Evolutionary conservation across 768 basidiomycete genomes (phyloP).

Genomic region (Clathrus columnatus): DNA sequence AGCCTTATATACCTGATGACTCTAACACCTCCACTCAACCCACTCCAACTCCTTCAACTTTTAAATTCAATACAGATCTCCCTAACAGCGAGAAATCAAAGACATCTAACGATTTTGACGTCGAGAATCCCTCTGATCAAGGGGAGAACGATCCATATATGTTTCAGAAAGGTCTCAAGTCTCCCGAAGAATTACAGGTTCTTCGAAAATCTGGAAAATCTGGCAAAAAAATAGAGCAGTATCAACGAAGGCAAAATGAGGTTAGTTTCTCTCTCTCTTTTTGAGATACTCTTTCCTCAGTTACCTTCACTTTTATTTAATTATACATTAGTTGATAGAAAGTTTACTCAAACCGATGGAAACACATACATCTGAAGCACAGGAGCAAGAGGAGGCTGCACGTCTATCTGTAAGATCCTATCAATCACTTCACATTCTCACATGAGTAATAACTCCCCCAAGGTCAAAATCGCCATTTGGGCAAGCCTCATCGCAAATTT

Average conservation of each 20-base stretch:
- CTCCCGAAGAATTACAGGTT: slow-evolving; percentile 53
- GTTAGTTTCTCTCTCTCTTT: slow-evolving; percentile 34
- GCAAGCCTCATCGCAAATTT: slow-evolving; percentile 77
- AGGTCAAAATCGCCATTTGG: slow-evolving; percentile 87
- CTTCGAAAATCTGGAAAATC: slow-evolving; percentile 47
- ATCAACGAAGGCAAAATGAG: slow-evolving; percentile 65
- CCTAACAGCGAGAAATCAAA: not conserved
- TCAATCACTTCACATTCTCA: not conserved
- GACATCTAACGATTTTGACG: not conserved
- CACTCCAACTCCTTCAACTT: not conserved
- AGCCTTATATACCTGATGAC: not conserved
- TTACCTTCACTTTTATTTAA: slow-evolving; percentile 11
- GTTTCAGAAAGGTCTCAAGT: slow-evolving; percentile 50
- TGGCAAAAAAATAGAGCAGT: slow-evolving; percentile 56
- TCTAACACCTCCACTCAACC: not conserved
- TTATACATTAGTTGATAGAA: slow-evolving; percentile 56
- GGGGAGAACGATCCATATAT: slow-evolving; percentile 50
- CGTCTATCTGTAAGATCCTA: slow-evolving; percentile 64
- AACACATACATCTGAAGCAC: slow-evolving; percentile 77
- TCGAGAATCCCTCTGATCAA: not conserved
- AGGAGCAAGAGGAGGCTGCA: slow-evolving; percentile 52
- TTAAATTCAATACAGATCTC: not conserved
- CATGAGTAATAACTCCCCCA: slow-evolving; percentile 1
- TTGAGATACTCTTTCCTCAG: slow-evolving; percentile 10
- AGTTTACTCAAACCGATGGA: slow-evolving; percentile 88